Percentiles rank a stretch among this genome's conserved stretches.
phyloP scores from a whole-genome alignment of 1,284 basidiomycete genomes.

The Marasmius sp. region DNA sequence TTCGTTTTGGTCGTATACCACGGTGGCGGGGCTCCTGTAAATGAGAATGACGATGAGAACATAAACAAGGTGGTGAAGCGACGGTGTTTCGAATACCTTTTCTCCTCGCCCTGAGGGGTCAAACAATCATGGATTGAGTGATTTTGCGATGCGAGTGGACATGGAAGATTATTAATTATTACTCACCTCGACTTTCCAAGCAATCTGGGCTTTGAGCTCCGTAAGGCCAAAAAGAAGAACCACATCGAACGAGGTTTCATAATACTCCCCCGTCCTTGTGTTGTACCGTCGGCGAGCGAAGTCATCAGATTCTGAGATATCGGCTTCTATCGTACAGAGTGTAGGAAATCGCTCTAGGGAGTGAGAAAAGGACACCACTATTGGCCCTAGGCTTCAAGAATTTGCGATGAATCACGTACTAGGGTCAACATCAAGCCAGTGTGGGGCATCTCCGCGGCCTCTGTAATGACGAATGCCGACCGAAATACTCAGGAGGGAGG shows the following conservation, averaged over 20 bases:
- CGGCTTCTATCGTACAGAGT: constrained; percentile 7
- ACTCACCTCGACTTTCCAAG: constrained; percentile 10
- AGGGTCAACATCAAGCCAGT: constrained; percentile 3
- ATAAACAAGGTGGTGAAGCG: background rate
- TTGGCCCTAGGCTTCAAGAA: background rate
- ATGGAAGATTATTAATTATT: background rate
- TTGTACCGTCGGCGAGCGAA: background rate
- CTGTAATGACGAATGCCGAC: constrained; percentile 3
- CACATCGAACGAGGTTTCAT: constrained; percentile 5
- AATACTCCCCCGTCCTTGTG: background rate
- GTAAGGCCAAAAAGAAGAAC: constrained; percentile 11
- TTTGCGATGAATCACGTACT: background rate
- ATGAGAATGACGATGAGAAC: background rate
- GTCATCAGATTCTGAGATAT: background rate
- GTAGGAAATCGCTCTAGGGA: constrained; percentile 1
- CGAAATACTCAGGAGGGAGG: background rate
- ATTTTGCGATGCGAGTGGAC: background rate
- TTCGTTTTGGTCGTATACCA: background rate
- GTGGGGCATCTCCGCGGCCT: background rate
- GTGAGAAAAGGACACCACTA: background rate
- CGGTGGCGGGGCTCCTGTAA: background rate
- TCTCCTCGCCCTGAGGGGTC: background rate
- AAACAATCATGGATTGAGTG: background rate
- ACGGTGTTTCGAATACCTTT: background rate
- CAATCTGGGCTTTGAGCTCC: constrained; percentile 14